Base-by-base conservation (phyloP, 306 rosid species). In the Malus orientalis region DNA sequence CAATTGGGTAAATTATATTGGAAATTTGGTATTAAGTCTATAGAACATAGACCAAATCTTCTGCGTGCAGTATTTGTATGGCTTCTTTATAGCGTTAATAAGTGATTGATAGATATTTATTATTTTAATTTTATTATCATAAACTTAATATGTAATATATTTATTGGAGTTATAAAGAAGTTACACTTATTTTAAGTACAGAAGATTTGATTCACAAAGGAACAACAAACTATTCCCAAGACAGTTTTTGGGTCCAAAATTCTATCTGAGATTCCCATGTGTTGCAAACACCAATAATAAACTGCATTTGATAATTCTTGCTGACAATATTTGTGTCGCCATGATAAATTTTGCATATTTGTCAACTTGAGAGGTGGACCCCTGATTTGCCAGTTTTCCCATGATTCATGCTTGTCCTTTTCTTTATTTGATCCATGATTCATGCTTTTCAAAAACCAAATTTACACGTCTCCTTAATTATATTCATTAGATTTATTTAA, bases 21-120 rank as follows among this genome's bases (percentile, higher is more conserved):
- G 16, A 82, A 62, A 74, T 82, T 79, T 53, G 76, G 85, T 81
- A 7, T 38, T 82, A 82, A 74, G 36, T 71, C 18, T 82, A 88
- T 36, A 6, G 8, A 36, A 36, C 40, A 36, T 36, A 36, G 40
- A 36, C 40, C 8, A 6, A 36, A 36, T 36, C 2, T 36, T 36
- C 40, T 36, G 8, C 8, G 2, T 1, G 40, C 40, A 6, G 8
- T 36, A 36, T 6, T 36, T 8, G 2, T 36, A 8, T 36, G 40
- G 40, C 6, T 36, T 36, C 40, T 6, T 36, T 6, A 2, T 36
- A 2, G 0, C 9, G 2, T 36, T 6, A 36, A 36, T 36, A 36
- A 36, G 9, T 36, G 0, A 36, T 1, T 36, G 9, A 36, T 36
- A 36, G 2, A 36, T 36, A 36, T 36, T 36, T 36, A 36, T 36